Evolutionary conservation across 192 early-diverging fungal genomes (phyloP).

Genomic region (Podila epigama): DNA sequence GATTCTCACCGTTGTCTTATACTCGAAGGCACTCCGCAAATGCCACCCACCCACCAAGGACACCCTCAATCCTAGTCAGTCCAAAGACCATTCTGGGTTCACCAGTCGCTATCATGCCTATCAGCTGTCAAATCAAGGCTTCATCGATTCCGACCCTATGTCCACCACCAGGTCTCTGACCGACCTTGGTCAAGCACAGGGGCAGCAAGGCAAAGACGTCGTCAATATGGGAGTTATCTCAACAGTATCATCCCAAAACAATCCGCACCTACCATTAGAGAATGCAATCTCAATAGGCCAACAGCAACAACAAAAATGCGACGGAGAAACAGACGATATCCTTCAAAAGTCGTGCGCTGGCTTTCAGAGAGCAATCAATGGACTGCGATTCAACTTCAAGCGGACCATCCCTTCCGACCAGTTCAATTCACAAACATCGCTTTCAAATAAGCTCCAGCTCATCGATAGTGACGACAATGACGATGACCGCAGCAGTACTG

Average conservation of each 20-base stretch:
- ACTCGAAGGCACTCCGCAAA: slow-evolving; percentile 27
- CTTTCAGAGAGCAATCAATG: neutral
- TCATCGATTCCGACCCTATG: neutral
- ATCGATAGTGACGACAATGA: neutral
- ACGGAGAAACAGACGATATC: neutral
- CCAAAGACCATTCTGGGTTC: neutral
- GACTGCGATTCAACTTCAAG: neutral
- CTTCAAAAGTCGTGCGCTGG: neutral
- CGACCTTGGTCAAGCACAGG: neutral
- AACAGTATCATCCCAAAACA: neutral
- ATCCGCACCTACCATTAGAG: neutral
- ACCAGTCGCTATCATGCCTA: neutral
- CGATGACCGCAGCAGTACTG: neutral
- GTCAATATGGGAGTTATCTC: neutral
- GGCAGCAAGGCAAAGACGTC: neutral
- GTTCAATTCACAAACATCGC: neutral
- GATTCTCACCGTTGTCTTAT: slow-evolving; percentile 33
- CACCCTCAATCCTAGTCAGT: neutral
- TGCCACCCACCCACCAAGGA: slow-evolving; percentile 8
- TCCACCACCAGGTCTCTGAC: neutral
- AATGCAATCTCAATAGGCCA: too few relatives aligned
- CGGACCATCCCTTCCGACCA: neutral
- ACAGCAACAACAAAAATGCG: too few relatives aligned
- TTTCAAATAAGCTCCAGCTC: neutral
- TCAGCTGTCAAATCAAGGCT: neutral